These are phyloP conservation scores for Fusarium sp. DNA, from an alignment of 2,329 filamentous ascomycete species.

Conservation along the genomic window DNA sequence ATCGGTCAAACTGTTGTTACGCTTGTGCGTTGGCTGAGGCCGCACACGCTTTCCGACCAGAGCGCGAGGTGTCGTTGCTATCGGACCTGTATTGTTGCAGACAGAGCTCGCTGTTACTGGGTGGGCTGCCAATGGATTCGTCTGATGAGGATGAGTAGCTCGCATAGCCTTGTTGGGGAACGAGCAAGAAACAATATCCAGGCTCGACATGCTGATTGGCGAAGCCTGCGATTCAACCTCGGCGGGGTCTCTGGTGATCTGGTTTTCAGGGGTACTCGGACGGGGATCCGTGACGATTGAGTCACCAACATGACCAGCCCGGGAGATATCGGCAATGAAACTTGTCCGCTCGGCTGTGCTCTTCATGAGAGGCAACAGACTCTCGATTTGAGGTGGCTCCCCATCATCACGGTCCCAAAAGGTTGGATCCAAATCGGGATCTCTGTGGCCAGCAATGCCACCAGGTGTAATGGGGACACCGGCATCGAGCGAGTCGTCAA, in stretches of 20 bases:
- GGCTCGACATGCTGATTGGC: conserved; percentile 68
- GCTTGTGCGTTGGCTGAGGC: conserved; percentile 73
- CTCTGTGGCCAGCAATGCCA: conserved; percentile 73
- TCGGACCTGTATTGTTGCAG: conserved; percentile 60
- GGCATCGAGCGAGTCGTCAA: conserved; percentile 70
- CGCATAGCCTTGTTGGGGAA: conserved; percentile 67
- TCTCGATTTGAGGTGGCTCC: conserved; percentile 60
- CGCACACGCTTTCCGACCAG: conserved; percentile 70
- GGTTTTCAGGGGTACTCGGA: conserved; percentile 61
- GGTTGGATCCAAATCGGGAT: conserved; percentile 66
- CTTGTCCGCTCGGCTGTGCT: conserved; percentile 48
- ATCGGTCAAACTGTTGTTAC: conserved; percentile 89
- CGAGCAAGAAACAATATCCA: conserved; percentile 73
- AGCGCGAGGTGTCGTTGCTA: conserved; percentile 70
- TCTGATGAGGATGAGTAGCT: conserved; percentile 53
- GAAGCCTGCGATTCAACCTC: conserved; percentile 52
- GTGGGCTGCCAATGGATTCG: conserved; percentile 64
- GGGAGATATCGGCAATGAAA: conserved; percentile 61
- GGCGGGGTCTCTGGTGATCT: conserved; percentile 36
- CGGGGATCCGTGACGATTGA: conserved; percentile 59
- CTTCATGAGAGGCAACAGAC: conserved; percentile 49
- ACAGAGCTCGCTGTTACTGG: conserved; percentile 66
- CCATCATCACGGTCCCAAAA: conserved; percentile 64
- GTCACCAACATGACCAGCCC: conserved; percentile 60
- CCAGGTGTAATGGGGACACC: conserved; percentile 81